phyloP scores from a whole-genome alignment of 257 asterid species.

The Solanum tarijense region DNA sequence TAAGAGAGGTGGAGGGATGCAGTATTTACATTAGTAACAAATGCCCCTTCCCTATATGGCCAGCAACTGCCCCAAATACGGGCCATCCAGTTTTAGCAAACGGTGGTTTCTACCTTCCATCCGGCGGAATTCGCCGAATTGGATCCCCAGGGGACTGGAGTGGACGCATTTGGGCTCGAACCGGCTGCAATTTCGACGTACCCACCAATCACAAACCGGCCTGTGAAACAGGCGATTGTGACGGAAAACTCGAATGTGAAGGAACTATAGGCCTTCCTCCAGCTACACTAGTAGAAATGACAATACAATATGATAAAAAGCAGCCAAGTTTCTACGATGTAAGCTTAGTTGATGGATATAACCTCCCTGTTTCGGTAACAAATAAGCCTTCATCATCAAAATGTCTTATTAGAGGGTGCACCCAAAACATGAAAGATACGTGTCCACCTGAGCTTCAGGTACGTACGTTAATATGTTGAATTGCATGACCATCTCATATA shows the following conservation, averaged over 20 bases:
- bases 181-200: conserved; percentile 45
- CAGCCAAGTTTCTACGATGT: conserved; percentile 63
- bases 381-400: conserved; percentile 3
- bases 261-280: conserved; percentile 74
- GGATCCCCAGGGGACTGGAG: conserved; percentile 51
- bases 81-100: conserved; percentile 58
- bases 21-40: conserved; percentile 54
- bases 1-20: conserved; percentile 27
- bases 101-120: conserved; percentile 67
- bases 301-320: conserved; percentile 32
- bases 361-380: conserved; percentile 54
- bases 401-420: conserved; percentile 51
- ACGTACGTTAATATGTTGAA: neutral
- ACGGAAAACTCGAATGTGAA: conserved; percentile 46
- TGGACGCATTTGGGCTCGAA: conserved; percentile 89
- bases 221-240: conserved; percentile 84
- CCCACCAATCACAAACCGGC: conserved; percentile 13
- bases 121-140: conserved; percentile 20
- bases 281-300: conserved; percentile 50
- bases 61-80: conserved; percentile 61
- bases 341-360: conserved; percentile 76
- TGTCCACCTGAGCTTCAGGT: conserved; percentile 50
- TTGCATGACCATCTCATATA: neutral
- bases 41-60: conserved; percentile 83
- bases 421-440: conserved; percentile 19